Conservation (phyloP, 78 protist species). For the Dictyostelium citrinum region DNA sequence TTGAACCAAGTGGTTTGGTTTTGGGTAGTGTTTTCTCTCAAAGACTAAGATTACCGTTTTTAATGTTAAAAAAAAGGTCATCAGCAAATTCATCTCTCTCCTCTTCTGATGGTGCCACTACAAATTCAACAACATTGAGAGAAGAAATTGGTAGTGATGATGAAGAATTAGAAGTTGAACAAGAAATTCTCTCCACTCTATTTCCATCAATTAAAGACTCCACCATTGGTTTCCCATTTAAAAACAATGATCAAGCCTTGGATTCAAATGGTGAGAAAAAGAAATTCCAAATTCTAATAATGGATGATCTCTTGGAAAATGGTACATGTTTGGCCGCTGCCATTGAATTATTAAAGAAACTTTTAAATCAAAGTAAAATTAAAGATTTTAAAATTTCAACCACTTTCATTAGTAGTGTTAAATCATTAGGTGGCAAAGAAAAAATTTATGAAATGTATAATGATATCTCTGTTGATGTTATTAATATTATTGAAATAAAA, state of each 20-base stretch:
- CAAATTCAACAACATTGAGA: neutral
- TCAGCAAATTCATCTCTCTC: neutral
- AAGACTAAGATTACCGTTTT: neutral
- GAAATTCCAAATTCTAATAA: neutral
- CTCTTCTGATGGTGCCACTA: neutral
- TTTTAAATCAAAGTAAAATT: neutral
- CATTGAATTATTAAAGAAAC: neutral
- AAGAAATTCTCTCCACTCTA: neutral
- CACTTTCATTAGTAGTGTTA: neutral
- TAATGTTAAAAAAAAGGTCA: neutral
- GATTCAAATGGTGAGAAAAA: neutral
- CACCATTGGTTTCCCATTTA: neutral
- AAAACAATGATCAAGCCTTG: neutral
- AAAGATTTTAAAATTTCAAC: neutral
- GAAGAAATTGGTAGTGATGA: neutral
- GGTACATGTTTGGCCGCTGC: neutral
- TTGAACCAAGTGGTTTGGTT: neutral
- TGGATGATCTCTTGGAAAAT: neutral
- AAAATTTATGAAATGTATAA: conserved; percentile 7
- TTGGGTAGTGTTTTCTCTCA: neutral
- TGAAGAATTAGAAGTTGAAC: neutral
- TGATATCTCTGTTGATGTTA: neutral
- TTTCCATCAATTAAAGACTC: neutral
- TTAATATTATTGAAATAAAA: neutral
- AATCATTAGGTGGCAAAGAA: neutral